These are phyloP conservation scores for Xylaria palmicola DNA, from an alignment of 495 filamentous ascomycete species.

Conservation along the genomic window DNA sequence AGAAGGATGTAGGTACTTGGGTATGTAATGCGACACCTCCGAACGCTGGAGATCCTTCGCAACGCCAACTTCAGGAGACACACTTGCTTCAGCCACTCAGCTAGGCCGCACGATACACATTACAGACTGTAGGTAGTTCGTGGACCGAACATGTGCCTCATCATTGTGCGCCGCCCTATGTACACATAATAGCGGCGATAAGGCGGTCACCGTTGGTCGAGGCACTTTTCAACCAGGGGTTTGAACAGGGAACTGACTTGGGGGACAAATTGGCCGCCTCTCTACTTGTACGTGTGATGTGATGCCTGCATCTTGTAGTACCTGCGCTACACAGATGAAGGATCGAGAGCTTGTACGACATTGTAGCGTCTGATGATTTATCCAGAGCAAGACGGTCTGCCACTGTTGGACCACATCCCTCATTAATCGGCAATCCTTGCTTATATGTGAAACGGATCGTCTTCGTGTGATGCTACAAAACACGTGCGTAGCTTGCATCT, in stretches of 20 bases:
- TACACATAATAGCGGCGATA: neutral
- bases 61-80: neutral
- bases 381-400: neutral
- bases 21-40: neutral
- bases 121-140: neutral
- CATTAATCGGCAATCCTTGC: constrained; percentile 3
- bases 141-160: too few species aligned
- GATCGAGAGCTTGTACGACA: neutral
- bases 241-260: neutral
- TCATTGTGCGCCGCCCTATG: too few species aligned
- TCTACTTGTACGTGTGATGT: too few species aligned
- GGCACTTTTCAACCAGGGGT: neutral
- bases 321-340: neutral
- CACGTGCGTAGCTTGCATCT: constrained; percentile 8
- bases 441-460: constrained; percentile 15
- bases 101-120: neutral
- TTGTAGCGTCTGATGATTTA: constrained; percentile 4
- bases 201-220: neutral
- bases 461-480: neutral
- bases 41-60: neutral
- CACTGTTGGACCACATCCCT: neutral
- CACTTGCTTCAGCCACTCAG: too few species aligned
- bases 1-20: too few species aligned
- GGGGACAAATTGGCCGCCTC: neutral
- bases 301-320: neutral